Evolutionary conservation across 2,329 filamentous ascomycete genomes (phyloP).

Genomic region (Venturia nashicola): DNA sequence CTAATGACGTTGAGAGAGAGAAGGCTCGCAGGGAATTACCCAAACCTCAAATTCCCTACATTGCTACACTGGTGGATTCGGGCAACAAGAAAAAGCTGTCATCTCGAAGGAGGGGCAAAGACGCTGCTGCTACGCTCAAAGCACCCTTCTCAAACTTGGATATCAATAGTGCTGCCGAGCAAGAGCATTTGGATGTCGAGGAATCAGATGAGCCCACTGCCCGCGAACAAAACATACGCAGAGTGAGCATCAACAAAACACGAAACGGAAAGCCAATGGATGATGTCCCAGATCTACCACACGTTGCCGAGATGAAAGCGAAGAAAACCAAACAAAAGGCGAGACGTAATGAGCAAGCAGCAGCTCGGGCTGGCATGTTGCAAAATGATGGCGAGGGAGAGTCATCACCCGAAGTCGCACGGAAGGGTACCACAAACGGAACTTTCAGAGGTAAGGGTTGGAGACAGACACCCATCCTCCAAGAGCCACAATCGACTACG

Average conservation of each 20-base stretch:
- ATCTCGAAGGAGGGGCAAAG: constrained; percentile 19
- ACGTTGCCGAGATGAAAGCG: constrained; percentile 12
- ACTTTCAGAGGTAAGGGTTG: constrained; percentile 47
- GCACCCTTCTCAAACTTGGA: constrained; percentile 27
- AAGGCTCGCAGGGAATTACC: too few relatives aligned
- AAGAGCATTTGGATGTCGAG: constrained; percentile 16
- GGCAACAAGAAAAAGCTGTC: background rate
- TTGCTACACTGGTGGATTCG: background rate
- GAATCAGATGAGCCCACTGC: constrained; percentile 24
- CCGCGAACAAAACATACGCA: constrained; percentile 17
- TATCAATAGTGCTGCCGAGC: constrained; percentile 26
- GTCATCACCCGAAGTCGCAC: constrained; percentile 18
- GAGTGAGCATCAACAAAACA: constrained; percentile 27
- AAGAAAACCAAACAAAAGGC: constrained; percentile 24
- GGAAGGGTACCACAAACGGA: constrained; percentile 21
- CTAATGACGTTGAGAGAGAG: background rate
- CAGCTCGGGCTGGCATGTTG: constrained; percentile 27
- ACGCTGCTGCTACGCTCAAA: constrained; percentile 25
- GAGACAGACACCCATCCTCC: constrained; percentile 54
- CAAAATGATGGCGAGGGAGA: constrained; percentile 16
- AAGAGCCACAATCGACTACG: constrained; percentile 43
- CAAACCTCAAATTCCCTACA: background rate
- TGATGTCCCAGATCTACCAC: constrained; percentile 15
- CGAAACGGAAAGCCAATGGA: constrained; percentile 29
- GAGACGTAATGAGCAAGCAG: constrained; percentile 32